Evolutionary conservation across 2,329 filamentous ascomycete species (phyloP).

Genomic region (Sporothrix humicola): DNA sequence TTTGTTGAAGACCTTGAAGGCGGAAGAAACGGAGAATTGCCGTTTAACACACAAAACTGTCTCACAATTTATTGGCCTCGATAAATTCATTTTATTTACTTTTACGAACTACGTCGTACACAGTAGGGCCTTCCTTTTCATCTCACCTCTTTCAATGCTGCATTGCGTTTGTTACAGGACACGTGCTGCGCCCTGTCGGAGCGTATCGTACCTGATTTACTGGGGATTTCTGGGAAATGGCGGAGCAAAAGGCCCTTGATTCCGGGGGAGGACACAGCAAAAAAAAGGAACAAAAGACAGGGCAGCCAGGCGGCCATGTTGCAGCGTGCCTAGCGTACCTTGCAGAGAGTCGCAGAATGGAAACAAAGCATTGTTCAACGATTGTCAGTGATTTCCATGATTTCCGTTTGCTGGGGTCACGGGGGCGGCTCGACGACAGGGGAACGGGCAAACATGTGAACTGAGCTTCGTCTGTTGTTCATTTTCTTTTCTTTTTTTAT

Average conservation of each 20-base stretch:
- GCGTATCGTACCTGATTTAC: not conserved
- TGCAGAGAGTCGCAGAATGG: not conserved
- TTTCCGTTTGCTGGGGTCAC: not conserved
- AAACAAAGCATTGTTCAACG: not conserved
- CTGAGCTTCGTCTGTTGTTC: not conserved
- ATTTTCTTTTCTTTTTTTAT: not conserved
- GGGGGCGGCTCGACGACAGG: not conserved
- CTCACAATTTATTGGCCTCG: no score
- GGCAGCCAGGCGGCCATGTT: not conserved
- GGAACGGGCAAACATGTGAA: conserved; percentile 1
- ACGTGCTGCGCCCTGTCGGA: conserved; percentile 3
- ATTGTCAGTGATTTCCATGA: no score
- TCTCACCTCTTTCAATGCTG: not conserved
- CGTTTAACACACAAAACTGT: no score
- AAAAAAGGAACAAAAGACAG: not conserved
- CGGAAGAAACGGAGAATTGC: not conserved
- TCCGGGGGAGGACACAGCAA: not conserved
- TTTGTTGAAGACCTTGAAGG: not conserved
- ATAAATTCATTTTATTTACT: no score
- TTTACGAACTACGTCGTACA: no score
- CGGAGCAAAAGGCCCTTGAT: conserved; percentile 9
- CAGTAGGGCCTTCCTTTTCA: not conserved
- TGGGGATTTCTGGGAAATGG: not conserved
- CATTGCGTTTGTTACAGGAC: conserved; percentile 20
- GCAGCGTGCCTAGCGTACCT: conserved; percentile 3